Evolutionary conservation across 352 stramenopile genomes (phyloP), one percentile per base, ranked within the genome.

Genomic region (Pythium oligandrum): DNA sequence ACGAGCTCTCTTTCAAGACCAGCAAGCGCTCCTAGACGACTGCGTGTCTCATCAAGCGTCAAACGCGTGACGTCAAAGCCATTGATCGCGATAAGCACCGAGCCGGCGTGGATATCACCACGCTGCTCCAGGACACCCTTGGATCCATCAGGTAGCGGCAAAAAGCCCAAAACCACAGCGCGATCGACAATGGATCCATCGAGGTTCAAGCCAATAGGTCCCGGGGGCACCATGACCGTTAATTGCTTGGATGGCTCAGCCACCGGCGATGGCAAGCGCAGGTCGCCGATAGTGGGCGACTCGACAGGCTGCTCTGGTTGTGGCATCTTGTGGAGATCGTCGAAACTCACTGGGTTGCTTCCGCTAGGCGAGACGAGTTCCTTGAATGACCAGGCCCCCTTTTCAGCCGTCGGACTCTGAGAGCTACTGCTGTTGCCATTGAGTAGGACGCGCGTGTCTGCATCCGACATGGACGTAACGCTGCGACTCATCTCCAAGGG

Each of bases 151-250:
- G 70, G 63, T 4, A 91, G 53, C 32, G 67, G 63, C n/a, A 69
- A 51, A 48, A 91, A 93, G 3, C 80, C 78, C 26, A 84, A 57
- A 3, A 93, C 78, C 36, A 91, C 73, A 2, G 76, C 80, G 7
- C 57, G 61, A 12, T 86, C 63, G 0, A 64, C 44, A 3, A 76
- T 57, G n/a, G 61, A 60, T 17, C 73, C 71, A 45, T 89, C 74
- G 12, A 93, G 52, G 33, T 88, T 79, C 6, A 93, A 59, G 1
- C 83, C 83, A 32, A 93, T 60, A 2, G 80, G 75, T 6, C 83
- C 83, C 2, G 80, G 55, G 0, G 80, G 80, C 1, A 75, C 80
- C 12, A 75, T 63, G 1, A 67, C 68, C 3, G 59, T 63, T 30
- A 86, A 52, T 11, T 61, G 38, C 59, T 38, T 67, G 39, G 45